These are phyloP conservation scores for Lenwebbia sp. DNA, from an alignment of 345 rosid genomes.

Conservation along the genomic window DNA sequence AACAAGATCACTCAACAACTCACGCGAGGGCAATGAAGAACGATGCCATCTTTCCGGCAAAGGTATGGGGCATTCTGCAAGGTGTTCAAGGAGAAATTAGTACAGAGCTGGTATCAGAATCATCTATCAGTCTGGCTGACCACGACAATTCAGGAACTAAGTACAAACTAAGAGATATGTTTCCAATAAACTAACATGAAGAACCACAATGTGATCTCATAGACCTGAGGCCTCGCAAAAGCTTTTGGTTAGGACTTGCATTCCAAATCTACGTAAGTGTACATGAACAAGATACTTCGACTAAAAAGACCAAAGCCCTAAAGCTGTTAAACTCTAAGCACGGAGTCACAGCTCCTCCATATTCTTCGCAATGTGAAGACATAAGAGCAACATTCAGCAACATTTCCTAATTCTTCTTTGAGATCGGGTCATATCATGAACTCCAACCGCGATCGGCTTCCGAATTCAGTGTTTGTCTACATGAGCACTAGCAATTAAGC, in stretches of 20 bases:
- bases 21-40: conserved; percentile 85
- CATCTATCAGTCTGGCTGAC: neutral
- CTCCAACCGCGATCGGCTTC: neutral
- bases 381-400: neutral
- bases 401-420: neutral
- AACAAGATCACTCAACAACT: conserved; percentile 16
- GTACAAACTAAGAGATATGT: neutral
- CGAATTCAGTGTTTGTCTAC: neutral
- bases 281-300: neutral
- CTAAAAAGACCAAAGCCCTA: neutral
- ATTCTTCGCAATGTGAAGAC: neutral
- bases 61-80: conserved; percentile 77
- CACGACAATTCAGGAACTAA: neutral
- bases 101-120: neutral
- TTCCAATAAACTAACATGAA: neutral
- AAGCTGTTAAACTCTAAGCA: neutral
- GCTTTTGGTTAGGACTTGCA: neutral
- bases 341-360: neutral
- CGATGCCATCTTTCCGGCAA: conserved; percentile 95
- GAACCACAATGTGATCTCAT: neutral
- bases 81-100: neutral
- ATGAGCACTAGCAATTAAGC: neutral
- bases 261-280: neutral
- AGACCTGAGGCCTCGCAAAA: neutral
- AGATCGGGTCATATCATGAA: neutral